phyloP scores from a whole-genome alignment of 352 stramenopile genomes.

The Phytophthora fragariae region DNA sequence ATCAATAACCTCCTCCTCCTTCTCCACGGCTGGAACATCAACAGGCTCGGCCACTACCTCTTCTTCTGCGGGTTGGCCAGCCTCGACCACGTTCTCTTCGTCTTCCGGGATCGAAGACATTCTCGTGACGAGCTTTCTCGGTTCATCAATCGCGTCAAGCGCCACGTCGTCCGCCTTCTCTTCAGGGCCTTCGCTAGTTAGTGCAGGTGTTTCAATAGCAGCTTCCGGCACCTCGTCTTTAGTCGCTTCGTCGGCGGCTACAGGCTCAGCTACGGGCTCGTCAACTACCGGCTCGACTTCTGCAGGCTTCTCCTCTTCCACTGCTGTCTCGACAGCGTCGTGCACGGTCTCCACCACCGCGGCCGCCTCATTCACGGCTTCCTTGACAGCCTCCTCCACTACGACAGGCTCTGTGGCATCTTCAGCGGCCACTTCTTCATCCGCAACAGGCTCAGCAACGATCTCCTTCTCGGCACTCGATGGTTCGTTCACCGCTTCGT shows the following conservation, averaged over 20 bases:
- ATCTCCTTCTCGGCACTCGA: background rate
- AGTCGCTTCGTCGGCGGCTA: background rate
- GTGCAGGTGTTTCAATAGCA: background rate
- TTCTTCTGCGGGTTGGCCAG: background rate
- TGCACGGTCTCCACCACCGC: slow-evolving; percentile 12
- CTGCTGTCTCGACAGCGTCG: slow-evolving; percentile 8
- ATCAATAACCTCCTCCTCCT: slow-evolving; percentile 2
- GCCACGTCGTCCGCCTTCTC: slow-evolving; percentile 4
- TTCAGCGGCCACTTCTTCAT: background rate
- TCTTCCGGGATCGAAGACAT: slow-evolving; percentile 26
- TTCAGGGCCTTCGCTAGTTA: background rate
- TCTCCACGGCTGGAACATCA: background rate
- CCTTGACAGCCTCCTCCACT: background rate
- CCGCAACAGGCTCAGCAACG: background rate
- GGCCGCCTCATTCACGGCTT: background rate
- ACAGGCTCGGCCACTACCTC: background rate
- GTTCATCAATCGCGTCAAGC: slow-evolving; percentile 11
- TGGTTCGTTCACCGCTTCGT: background rate
- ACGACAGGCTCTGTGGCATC: background rate
- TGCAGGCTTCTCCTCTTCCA: background rate
- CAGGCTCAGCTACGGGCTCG: slow-evolving; percentile 12
- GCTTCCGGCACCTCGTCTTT: background rate
- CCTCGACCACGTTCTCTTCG: background rate
- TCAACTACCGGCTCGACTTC: background rate
- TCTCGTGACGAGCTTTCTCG: slow-evolving; percentile 10